A percentile compares a stretch with the other conserved stretches of the same genome.
Evolutionary conservation across 2,329 filamentous ascomycete genomes (phyloP).

Genomic region (Monosporascus sp.): DNA sequence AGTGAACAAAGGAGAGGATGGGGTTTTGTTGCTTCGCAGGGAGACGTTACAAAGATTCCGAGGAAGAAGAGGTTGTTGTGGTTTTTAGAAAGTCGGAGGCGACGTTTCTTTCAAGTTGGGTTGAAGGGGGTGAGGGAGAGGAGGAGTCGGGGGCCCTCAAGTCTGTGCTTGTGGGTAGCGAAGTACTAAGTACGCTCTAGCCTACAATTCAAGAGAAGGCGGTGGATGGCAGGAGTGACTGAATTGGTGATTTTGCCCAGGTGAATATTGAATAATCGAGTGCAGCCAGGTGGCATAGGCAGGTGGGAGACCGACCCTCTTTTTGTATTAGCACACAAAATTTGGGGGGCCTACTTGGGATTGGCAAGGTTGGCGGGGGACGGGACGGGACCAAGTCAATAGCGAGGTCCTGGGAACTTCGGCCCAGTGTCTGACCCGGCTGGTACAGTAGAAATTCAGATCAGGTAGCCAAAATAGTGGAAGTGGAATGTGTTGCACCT

Average conservation of each 20-base stretch:
- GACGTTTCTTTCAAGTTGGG: conserved; percentile 1
- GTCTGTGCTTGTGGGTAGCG: background rate
- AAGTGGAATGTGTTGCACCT: too few species aligned
- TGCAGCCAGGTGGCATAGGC: background rate
- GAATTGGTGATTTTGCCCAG: too few species aligned
- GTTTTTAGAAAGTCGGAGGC: background rate
- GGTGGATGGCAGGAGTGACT: too few species aligned
- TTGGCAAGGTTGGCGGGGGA: background rate
- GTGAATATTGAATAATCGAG: too few species aligned
- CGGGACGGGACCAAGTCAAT: too few species aligned
- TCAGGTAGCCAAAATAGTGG: too few species aligned
- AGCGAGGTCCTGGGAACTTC: too few species aligned
- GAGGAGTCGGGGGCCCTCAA: background rate
- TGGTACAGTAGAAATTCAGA: too few species aligned
- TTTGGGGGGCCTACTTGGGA: background rate
- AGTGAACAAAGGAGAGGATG: conserved; percentile 1
- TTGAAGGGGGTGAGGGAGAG: background rate
- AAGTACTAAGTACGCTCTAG: background rate
- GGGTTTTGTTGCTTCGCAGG: background rate
- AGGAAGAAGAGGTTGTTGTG: background rate
- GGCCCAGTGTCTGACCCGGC: too few species aligned
- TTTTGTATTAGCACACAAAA: background rate
- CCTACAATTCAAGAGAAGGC: background rate
- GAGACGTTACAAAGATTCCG: background rate
- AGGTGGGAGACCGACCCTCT: background rate